Conservation (phyloP, 139 green algal species). For the Klebsormidium nitens region DNA sequence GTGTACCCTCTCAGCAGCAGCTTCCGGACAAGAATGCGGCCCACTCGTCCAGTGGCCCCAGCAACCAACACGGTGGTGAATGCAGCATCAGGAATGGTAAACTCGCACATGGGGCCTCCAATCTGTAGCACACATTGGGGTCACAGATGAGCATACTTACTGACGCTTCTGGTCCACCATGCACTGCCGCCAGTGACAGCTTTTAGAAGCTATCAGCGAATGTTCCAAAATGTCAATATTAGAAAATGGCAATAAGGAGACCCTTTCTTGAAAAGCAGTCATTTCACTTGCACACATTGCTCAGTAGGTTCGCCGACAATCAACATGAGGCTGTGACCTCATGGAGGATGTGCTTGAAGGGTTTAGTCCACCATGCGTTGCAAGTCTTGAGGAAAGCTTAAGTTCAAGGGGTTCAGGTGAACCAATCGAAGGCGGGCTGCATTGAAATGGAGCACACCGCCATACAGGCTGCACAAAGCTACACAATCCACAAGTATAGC, state of each 20-base stretch:
- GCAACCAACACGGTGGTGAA: slow-evolving; percentile 90
- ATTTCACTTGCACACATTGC: too few species aligned
- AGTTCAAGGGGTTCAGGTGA: too few species aligned
- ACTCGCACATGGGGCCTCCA: slow-evolving; percentile 45
- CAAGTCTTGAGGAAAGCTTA: too few species aligned
- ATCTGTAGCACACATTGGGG: neutral
- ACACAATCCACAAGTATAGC: neutral
- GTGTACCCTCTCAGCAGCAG: slow-evolving; percentile 91
- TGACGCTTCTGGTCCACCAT: neutral
- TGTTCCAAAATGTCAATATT: neutral
- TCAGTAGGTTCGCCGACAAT: too few species aligned
- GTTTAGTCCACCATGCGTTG: too few species aligned
- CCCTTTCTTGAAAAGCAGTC: too few species aligned
- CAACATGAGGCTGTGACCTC: too few species aligned
- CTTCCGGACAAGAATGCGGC: slow-evolving; percentile 87
- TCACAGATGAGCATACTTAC: neutral
- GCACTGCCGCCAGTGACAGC: neutral
- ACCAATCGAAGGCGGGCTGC: too few species aligned
- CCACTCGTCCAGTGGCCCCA: slow-evolving; percentile 85
- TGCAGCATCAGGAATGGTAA: slow-evolving; percentile 59
- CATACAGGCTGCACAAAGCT: neutral
- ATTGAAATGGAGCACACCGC: slow-evolving; percentile 18
- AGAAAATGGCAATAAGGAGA: neutral
- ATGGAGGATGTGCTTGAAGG: too few species aligned
- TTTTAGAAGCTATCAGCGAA: neutral